Base-by-base conservation (phyloP, 2,329 filamentous ascomycete species). In the Pseudogymnoascus destructans region DNA sequence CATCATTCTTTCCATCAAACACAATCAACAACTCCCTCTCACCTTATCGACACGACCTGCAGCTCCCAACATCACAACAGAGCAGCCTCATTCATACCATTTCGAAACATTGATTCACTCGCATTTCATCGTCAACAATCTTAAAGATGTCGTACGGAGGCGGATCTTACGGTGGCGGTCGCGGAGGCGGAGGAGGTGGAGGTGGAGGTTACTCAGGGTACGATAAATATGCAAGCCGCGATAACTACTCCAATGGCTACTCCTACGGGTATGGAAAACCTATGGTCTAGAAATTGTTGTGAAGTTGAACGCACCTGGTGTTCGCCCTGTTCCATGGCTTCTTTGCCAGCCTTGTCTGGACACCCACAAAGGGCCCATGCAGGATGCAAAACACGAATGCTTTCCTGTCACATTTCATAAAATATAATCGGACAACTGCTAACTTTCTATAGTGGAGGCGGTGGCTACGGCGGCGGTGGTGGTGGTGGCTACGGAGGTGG, bases 91-190 rank as follows among this genome's bases (percentile, higher is more conserved):
- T 49, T 52, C 11, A 40, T 40, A 46, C 17, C 7, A 56, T 38
- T 36, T 46, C 21, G 32, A 17, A 57, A 55, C 57, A n/a, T 30
- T 30, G 55, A 57, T 38, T 57, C 30, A 40, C 55, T 57, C 55
- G 35, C 25, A 33, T 57, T 55, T 35, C 33, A 33, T 35, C 25
- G 30, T 27, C 57, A 49, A 58, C 36, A 27, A 19, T 32, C 32
- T 30, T 32, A 79, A 79, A 69, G 70, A 89, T 88, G 85, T 87
- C 85, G 74, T 87, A 88, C 81, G 79, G 80, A 68, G 78, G 82
- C 65, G 79, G 74, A 61, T 67, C 67, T 64, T 71, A 81, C 65
- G 78, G 75, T 62, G 75, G 77, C 63, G 74, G 78, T 63, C 71
- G 73, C 59, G 70, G 73, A 62, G 71, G 71, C 57, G 68, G 70